These are phyloP conservation scores for Fusarium buxicola DNA, from an alignment of 2,329 filamentous ascomycete species.

Conservation along the genomic window DNA sequence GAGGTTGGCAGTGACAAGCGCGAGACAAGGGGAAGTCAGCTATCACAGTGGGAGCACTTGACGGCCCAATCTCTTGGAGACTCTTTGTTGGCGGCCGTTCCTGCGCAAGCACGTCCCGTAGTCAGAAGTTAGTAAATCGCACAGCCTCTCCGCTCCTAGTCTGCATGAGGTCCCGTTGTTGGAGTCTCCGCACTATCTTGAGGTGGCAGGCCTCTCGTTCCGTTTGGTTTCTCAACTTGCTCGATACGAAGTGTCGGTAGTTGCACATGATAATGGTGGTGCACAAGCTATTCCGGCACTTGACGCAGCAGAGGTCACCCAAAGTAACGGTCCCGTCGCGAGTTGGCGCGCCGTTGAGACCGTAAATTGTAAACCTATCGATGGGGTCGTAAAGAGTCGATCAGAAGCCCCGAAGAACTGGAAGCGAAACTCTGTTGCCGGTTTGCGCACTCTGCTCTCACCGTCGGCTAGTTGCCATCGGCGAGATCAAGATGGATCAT, in stretches of 20 bases:
- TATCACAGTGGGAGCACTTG: background rate
- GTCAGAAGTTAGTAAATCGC: constrained; percentile 36
- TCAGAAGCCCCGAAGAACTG: constrained; percentile 28
- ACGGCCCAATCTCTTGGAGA: constrained; percentile 10
- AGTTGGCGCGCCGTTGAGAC: constrained; percentile 39
- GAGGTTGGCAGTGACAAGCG: constrained; percentile 40
- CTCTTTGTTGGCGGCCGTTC: constrained; percentile 29
- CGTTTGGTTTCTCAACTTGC: constrained; percentile 37
- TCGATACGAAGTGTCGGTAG: constrained; percentile 42
- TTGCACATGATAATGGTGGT: constrained; percentile 36
- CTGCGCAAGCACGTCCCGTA: constrained; percentile 38
- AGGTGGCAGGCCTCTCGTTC: constrained; percentile 11
- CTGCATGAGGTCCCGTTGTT: constrained; percentile 26
- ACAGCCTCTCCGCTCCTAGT: constrained; percentile 34
- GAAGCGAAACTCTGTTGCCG: constrained; percentile 41
- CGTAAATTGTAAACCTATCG: constrained; percentile 14
- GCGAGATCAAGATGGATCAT: constrained; percentile 7
- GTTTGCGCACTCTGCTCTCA: constrained; percentile 27
- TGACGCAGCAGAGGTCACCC: constrained; percentile 32
- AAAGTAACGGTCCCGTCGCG: constrained; percentile 33
- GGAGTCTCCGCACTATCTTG: constrained; percentile 24
- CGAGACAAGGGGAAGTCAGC: constrained; percentile 29
- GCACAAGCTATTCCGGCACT: constrained; percentile 34
- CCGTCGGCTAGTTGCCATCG: constrained; percentile 22
- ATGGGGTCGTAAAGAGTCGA: constrained; percentile 12